Conservation (phyloP, 768 basidiomycete species). For the Pseudohyphozyma bogoriensis region DNA sequence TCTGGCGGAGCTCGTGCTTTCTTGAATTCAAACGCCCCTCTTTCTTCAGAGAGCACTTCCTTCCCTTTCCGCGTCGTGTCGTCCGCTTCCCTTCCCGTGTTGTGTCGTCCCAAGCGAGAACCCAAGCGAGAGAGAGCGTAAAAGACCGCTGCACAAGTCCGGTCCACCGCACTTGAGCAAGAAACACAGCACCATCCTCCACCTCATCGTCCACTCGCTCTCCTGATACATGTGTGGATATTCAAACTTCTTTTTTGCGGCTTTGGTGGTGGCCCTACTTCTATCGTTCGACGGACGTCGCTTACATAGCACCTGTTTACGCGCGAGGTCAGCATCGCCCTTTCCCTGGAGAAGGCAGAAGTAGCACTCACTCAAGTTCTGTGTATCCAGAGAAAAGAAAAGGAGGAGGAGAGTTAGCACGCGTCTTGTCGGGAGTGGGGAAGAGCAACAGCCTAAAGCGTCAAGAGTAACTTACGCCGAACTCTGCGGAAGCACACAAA, state of each 20-base stretch:
- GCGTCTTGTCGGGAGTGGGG: neutral
- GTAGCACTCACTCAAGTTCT: neutral
- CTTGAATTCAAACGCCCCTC: too few species aligned
- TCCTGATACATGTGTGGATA: too few species aligned
- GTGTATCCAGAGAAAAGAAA: neutral
- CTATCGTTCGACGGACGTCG: neutral
- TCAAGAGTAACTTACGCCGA: constrained; percentile 6
- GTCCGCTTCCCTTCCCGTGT: too few species aligned
- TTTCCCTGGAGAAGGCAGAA: neutral
- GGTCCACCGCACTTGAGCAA: too few species aligned
- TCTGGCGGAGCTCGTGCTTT: too few species aligned
- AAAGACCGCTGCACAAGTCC: too few species aligned
- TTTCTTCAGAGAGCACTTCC: too few species aligned
- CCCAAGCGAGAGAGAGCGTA: too few species aligned
- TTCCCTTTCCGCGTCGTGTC: too few species aligned
- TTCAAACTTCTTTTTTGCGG: neutral
- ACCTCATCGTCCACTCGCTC: too few species aligned
- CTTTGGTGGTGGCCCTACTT: neutral
- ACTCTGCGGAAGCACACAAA: constrained; percentile 2
- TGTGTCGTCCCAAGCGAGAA: too few species aligned
- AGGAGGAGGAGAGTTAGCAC: neutral
- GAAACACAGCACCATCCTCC: too few species aligned
- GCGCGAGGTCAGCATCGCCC: neutral
- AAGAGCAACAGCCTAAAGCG: neutral
- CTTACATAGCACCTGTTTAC: constrained; percentile 3